phyloP scores from a whole-genome alignment of 768 basidiomycete species.

The Russula earlei region DNA sequence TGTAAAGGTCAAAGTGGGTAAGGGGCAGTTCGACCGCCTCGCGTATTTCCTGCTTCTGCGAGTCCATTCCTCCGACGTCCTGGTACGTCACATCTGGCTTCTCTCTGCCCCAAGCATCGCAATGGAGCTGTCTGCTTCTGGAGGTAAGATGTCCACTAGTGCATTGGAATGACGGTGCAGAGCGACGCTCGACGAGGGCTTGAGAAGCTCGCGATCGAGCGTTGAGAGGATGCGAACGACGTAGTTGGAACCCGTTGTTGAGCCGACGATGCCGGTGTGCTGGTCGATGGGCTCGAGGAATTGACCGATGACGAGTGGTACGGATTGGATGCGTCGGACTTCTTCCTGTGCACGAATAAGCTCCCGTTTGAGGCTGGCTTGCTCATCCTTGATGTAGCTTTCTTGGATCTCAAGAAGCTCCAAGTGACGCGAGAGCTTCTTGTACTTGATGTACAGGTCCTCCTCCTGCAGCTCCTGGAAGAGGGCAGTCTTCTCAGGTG shows the following conservation, averaged over 20 bases:
- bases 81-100: conserved; percentile 89
- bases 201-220: conserved; percentile 91
- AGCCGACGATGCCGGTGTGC: conserved; percentile 92
- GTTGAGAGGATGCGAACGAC: conserved; percentile 96
- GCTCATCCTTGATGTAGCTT: conserved; percentile 98
- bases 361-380: conserved; percentile 94
- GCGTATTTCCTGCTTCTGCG: conserved; percentile 97
- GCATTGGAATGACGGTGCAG: conserved; percentile 98
- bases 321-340: conserved; percentile 97
- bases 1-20: conserved; percentile 96
- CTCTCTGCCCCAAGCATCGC: conserved; percentile 92
- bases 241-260: conserved; percentile 96
- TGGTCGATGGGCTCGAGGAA: conserved; percentile 99
- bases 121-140: conserved; percentile 97
- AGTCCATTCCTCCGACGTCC: conserved; percentile 95
- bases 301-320: conserved; percentile 97
- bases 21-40: conserved; percentile 96
- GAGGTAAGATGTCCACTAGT: conserved; percentile 94
- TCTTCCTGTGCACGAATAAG: conserved; percentile 98
- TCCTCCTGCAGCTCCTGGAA: conserved; percentile 80
- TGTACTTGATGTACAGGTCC: conserved; percentile 95
- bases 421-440: conserved; percentile 88
- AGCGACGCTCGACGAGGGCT: conserved; percentile 96
- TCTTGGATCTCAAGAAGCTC: conserved; percentile 93
- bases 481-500: conserved; percentile 80